Base-by-base conservation (phyloP, 345 rosid species). In the Ceriops zippeliana region DNA sequence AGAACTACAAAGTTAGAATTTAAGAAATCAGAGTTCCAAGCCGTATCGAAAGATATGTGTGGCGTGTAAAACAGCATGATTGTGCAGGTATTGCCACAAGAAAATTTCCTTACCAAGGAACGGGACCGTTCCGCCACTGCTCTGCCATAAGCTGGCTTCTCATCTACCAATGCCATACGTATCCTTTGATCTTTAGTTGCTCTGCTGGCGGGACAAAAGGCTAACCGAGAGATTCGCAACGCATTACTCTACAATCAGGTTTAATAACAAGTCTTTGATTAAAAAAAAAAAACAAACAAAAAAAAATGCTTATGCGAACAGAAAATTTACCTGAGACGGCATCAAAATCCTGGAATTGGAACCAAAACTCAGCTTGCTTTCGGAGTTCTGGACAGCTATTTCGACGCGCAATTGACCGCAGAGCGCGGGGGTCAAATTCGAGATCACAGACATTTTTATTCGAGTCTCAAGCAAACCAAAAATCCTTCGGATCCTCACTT, bases 91-190 rank as follows among this genome's bases (percentile, higher is more conserved):
- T 11, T 52, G 32, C 49, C 52, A 8, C 35, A 42, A 5, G 56
- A 57, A 70, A 34, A 20, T 24, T 0, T 17, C 17, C 54, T 63
- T 84, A 92, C 98, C 91, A 92, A 65, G 52, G 84, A 70, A 28
- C 78, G 73, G 66, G 92, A 80, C 64, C 87, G 89, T 32, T 77
- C 82, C 3, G 79, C 78, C 46, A 81, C 72, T n/a, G 75, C 76
- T 59, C 72, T 85, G 27, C 63, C 78, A 52, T 58, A 75, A 27
- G 86, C 73, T 62, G 65, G 78, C 77, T 85, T 91, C 84, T 89
- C 88, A 49, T 91, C 91, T 46, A 93, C 86, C 69, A 93, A 80
- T 59, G 96, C 80, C 92, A 84, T 88, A 22, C 82, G 61, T 10
- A 84, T 65, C 26, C 58, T 21, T 61, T 76, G 30, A 46, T 67